Evolutionary conservation across 176 grass and related monocot species (phyloP), one percentile per base, ranked within the genome.

Genomic region (Aegilops tauschii): DNA sequence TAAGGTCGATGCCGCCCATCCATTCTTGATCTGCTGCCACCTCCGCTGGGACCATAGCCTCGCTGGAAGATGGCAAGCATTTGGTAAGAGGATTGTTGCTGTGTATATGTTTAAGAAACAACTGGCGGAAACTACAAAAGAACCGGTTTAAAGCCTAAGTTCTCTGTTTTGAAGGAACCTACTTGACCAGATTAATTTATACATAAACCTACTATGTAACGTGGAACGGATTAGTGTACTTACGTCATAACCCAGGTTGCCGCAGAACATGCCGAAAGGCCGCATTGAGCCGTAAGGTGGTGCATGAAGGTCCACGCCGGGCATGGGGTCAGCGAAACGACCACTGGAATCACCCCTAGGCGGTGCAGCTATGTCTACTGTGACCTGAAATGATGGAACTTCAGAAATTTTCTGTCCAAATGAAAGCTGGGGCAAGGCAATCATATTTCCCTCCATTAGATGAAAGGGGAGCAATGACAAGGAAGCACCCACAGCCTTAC

Each of bases 341-440:
- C 83, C 90, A 67, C 65, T 69, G 39, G 92, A 61, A 78, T 90
- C 92, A 78, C 82, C 92, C 50, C 92, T 88, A 78, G 94, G 81
- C 4, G 95, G 95, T 83, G 95, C 90, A 72, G 95, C 95, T 3
- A 92, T 87, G 86, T 97, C 95, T 87, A 97, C 94, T 29, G 91
- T 90, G 85, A 97, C 90, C 95, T 97, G 83, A 82, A 82, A 73
- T 14, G 47, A 32, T 3, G 17, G 18, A 35, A 47, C 3, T 61
- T 77, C 49, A 29, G 13, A 1, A 5, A 35, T 11, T 42, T 28
- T 69, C 56, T 16, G 8, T 65, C 2, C 18, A 42, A 11, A 78
- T 5, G 23, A 27, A 47, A 67, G 34, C 21, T 25, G 32, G 61
- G 44, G 8, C 20, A 61, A 76, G 8, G 34, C 1, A 25, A 54